Conservation (phyloP, 1,284 basidiomycete species). For the Apiotrichum montevideense region DNA sequence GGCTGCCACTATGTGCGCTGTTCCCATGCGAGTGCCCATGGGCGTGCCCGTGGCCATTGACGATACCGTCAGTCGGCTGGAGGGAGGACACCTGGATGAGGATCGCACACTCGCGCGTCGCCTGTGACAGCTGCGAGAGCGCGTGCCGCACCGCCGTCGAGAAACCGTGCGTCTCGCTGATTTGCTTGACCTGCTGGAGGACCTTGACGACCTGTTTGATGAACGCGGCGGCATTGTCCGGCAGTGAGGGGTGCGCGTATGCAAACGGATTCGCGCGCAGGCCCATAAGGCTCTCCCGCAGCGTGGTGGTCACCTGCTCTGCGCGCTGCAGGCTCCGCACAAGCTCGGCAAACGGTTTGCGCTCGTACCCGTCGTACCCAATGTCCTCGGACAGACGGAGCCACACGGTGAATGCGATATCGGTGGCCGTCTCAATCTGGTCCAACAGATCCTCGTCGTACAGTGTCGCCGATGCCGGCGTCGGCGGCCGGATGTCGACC, state of each 20-base stretch:
- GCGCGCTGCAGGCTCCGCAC: conserved; percentile 36
- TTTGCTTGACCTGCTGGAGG: conserved; percentile 44
- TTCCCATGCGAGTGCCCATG: too few species aligned
- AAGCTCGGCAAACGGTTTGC: conserved; percentile 35
- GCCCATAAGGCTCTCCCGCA: conserved; percentile 38
- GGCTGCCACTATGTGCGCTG: too few species aligned
- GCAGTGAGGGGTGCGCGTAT: conserved; percentile 26
- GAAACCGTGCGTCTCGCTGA: conserved; percentile 44
- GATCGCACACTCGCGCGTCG: conserved; percentile 49
- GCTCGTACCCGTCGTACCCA: conserved; percentile 17
- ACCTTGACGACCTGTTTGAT: conserved; percentile 49
- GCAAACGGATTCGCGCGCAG: conserved; percentile 34
- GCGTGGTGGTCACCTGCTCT: conserved; percentile 34
- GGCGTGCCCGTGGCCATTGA: too few species aligned
- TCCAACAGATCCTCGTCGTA: conserved; percentile 50
- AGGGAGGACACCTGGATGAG: conserved; percentile 45
- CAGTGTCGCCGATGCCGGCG: conserved; percentile 41
- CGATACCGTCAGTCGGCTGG: conserved; percentile 19
- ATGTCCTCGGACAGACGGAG: conserved; percentile 49
- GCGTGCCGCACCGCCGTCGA: conserved; percentile 35
- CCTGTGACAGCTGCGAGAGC: conserved; percentile 45
- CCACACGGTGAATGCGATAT: conserved; percentile 49
- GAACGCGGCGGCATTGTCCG: conserved; percentile 37
- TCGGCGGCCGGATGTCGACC: conserved; percentile 42
- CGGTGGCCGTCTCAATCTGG: conserved; percentile 48